A percentile compares a stretch with the other conserved stretches of the same genome.
phyloP scores from a whole-genome alignment of 768 basidiomycete genomes.

The Chalciporus piperatus region DNA sequence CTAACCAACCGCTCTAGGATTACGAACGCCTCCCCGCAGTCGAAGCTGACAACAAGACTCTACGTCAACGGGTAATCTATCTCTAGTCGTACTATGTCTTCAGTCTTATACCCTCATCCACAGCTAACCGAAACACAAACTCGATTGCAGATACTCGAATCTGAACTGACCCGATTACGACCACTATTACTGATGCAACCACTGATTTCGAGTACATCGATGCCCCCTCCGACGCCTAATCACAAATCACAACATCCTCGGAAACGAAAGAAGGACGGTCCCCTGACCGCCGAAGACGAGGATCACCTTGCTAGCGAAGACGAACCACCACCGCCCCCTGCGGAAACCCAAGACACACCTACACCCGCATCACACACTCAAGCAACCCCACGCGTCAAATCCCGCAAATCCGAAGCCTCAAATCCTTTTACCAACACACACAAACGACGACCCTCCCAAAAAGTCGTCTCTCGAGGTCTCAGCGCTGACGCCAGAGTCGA shows the following conservation, averaged over 20 bases:
- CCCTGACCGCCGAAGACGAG: constrained; percentile 24
- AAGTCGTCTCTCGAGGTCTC: constrained; percentile 30
- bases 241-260: constrained; percentile 19
- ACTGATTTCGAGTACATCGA: constrained; percentile 25
- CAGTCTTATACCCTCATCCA: constrained; percentile 6
- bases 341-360: constrained; percentile 18
- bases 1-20: constrained; percentile 42
- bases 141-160: constrained; percentile 55
- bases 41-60: constrained; percentile 58
- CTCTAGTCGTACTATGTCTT: neutral
- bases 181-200: constrained; percentile 71
- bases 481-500: constrained; percentile 67
- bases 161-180: constrained; percentile 61
- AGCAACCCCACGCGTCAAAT: constrained; percentile 22
- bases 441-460: constrained; percentile 28
- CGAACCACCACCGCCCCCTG: constrained; percentile 14
- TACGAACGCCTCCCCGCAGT: constrained; percentile 48
- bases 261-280: constrained; percentile 26
- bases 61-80: constrained; percentile 56
- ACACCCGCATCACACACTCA: constrained; percentile 12
- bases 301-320: constrained; percentile 24
- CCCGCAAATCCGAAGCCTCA: constrained; percentile 20
- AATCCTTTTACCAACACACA: constrained; percentile 11
- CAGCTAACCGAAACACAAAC: constrained; percentile 60
- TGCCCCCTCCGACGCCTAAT: constrained; percentile 23